phyloP scores from a whole-genome alignment of 148 eudicot species.

The Dianthus caryophyllus region DNA sequence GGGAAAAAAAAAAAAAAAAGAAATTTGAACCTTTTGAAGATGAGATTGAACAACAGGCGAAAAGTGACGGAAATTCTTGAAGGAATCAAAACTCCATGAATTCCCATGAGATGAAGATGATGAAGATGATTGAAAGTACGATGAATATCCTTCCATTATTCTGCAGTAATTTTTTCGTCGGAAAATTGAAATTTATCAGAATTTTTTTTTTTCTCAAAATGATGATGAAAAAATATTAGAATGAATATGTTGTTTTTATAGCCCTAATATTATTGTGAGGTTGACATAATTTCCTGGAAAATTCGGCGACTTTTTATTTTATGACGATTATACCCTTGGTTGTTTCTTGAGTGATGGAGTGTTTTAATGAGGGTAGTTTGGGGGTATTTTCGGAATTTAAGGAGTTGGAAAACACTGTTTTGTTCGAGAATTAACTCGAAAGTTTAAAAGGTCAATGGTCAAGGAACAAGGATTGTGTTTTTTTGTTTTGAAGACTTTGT shows the following conservation, averaged over 20 bases:
- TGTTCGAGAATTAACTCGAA: constrained; percentile 13
- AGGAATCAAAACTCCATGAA: constrained; percentile 60
- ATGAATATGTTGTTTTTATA: neutral
- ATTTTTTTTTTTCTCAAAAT: neutral
- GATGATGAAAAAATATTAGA: no score
- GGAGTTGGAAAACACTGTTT: neutral
- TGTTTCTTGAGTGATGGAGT: neutral
- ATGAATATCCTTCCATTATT: constrained; percentile 58
- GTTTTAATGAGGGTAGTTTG: no score
- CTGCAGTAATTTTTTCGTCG: neutral
- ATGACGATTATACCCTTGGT: constrained; percentile 13
- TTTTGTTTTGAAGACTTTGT: constrained; percentile 12
- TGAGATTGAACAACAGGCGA: constrained; percentile 75
- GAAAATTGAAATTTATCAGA: neutral
- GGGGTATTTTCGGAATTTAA: constrained; percentile 5
- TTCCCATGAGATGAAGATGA: constrained; percentile 36
- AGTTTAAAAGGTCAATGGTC: neutral
- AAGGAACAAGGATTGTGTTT: neutral
- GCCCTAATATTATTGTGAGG: neutral
- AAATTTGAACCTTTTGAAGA: constrained; percentile 83
- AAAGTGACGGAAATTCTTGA: constrained; percentile 77
- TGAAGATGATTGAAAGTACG: constrained; percentile 59
- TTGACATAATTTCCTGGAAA: constrained; percentile 13
- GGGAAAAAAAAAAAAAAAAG: no score
- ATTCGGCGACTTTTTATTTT: neutral